Conservation (phyloP, 306 rosid genomes). For the Lagenaria siceraria region DNA sequence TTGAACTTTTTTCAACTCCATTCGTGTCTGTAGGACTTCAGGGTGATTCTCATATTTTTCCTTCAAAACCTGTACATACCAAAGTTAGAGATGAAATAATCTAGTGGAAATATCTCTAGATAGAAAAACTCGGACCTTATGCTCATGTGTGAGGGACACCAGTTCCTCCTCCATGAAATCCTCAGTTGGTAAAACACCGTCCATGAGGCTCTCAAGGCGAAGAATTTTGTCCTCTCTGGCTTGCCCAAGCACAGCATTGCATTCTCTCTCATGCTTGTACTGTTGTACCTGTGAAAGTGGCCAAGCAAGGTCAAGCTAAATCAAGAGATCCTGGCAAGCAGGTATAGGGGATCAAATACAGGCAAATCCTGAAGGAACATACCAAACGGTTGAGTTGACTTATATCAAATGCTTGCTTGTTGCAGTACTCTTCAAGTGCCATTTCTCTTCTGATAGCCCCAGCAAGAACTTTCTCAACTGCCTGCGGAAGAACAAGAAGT, state of each 20-base stretch:
- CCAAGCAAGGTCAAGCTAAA: slow-evolving; percentile 21
- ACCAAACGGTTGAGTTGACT: slow-evolving; percentile 91
- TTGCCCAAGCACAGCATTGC: slow-evolving; percentile 73
- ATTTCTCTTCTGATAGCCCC: slow-evolving; percentile 95
- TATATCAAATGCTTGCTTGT: slow-evolving; percentile 69
- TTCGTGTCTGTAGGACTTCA: slow-evolving; percentile 63
- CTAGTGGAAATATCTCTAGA: background rate
- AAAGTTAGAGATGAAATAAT: slow-evolving; percentile 15
- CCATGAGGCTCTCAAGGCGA: slow-evolving; percentile 91
- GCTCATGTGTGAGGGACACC: slow-evolving; percentile 51
- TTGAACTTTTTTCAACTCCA: slow-evolving; percentile 63
- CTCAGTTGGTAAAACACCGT: slow-evolving; percentile 77
- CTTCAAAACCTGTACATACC: slow-evolving; percentile 54
- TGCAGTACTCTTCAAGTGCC: slow-evolving; percentile 88
- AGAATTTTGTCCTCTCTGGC: slow-evolving; percentile 88
- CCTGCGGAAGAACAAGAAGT: slow-evolving; percentile 26
- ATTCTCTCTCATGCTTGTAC: slow-evolving; percentile 86
- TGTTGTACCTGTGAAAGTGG: slow-evolving; percentile 62
- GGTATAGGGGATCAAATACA: background rate
- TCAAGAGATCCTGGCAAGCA: slow-evolving; percentile 8
- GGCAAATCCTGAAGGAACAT: slow-evolving; percentile 13
- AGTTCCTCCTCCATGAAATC: slow-evolving; percentile 86
- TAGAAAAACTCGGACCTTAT: slow-evolving; percentile 46
- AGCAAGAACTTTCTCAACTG: slow-evolving; percentile 84
- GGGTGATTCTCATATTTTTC: slow-evolving; percentile 89